These are phyloP conservation scores for Pyrenophora graminea DNA, from an alignment of 2,329 filamentous ascomycete genomes.

Conservation along the genomic window DNA sequence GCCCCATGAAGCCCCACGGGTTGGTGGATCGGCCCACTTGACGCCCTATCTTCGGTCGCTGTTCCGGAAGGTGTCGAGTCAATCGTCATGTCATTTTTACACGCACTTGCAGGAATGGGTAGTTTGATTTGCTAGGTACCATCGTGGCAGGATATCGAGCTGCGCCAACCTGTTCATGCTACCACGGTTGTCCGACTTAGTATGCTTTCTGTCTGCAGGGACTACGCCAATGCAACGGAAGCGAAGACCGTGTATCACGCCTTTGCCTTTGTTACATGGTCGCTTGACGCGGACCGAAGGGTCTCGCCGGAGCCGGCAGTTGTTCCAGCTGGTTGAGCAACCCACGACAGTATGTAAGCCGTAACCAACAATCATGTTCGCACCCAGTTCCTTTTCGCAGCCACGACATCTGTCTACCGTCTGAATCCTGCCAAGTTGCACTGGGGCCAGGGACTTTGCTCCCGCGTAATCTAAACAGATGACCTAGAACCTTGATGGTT, in stretches of 20 bases:
- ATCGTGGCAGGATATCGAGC: neutral
- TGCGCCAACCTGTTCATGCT: constrained; percentile 3
- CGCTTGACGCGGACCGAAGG: constrained; percentile 7
- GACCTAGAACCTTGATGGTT: neutral
- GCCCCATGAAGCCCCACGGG: constrained; percentile 1
- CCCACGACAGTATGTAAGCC: constrained; percentile 7
- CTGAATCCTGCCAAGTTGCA: too few relatives aligned
- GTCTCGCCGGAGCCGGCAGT: constrained; percentile 3
- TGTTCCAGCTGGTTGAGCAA: constrained; percentile 3
- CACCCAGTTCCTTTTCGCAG: neutral
- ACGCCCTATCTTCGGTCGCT: neutral
- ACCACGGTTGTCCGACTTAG: constrained; percentile 3
- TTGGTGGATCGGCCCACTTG: neutral
- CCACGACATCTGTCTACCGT: too few relatives aligned
- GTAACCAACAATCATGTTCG: constrained; percentile 16
- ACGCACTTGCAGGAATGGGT: neutral
- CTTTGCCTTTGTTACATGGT: constrained; percentile 2
- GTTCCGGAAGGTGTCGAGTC: neutral
- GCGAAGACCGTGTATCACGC: constrained; percentile 15
- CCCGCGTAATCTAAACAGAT: neutral
- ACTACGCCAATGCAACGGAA: constrained; percentile 16
- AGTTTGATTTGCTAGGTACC: constrained; percentile 1
- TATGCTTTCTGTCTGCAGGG: constrained; percentile 8
- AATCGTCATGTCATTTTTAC: neutral
- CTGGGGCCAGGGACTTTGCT: neutral